Percentiles rank a stretch among this genome's conserved stretches.
Conservation (phyloP, 176 grass and related monocot species). For the Triticum dicoccoides region DNA sequence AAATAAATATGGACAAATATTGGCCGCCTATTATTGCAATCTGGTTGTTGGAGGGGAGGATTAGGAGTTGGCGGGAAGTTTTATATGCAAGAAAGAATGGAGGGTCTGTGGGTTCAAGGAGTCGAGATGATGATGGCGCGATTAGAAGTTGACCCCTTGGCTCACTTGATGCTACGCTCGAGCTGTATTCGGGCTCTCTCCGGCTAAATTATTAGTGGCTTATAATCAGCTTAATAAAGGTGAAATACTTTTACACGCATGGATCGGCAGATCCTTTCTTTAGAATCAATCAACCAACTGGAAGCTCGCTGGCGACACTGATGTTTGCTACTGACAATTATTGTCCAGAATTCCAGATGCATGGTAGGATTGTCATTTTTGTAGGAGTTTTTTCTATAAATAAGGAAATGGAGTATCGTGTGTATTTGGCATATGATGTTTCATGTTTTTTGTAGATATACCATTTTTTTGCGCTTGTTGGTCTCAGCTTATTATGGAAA, state of each 20-base stretch:
- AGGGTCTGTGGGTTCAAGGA: slow-evolving; percentile 17
- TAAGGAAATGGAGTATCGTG: neutral
- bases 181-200: neutral
- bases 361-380: neutral
- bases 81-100: slow-evolving; percentile 9
- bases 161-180: slow-evolving; percentile 5
- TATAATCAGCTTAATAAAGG: neutral
- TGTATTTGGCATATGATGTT: neutral
- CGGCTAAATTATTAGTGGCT: neutral
- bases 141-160: slow-evolving; percentile 39
- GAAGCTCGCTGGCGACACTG: neutral
- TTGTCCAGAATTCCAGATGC: neutral
- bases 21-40: neutral
- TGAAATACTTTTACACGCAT: neutral
- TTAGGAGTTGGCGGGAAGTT: slow-evolving; percentile 37
- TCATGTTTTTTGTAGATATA: neutral
- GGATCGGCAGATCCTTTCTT: neutral
- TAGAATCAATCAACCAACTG: neutral
- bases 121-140: neutral
- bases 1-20: neutral
- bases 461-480: neutral
- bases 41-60: slow-evolving; percentile 30
- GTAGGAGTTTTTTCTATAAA: neutral
- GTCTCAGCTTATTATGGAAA: neutral
- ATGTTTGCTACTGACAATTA: neutral